Evolutionary conservation across 805 yeast genomes (phyloP), one percentile per base, ranked within the genome.

Genomic region (Monosporozyma servazzii): DNA sequence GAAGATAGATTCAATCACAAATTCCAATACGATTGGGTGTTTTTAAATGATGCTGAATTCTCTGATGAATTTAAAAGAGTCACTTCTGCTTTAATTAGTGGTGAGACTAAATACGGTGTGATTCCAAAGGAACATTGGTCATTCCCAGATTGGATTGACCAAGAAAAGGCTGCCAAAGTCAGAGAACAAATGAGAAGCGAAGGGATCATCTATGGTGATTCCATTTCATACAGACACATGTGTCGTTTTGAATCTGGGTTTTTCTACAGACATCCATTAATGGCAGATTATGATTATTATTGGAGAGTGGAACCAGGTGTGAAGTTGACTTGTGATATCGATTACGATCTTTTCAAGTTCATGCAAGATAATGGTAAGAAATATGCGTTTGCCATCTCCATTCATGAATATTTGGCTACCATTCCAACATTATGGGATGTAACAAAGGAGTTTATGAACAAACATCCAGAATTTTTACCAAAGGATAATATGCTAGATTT

Each of bases 301-400:
- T 89, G 96, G 96, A 81, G 96, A 71, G 95, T 89, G 51, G 96
- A 89, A 69, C 96, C 96, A 18, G 86, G 81, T 65, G 78, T 86
- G 65, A 78, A 79, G 67, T 78, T 88, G 60, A 83, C 74, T 70
- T 88, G 96, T 75, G 96, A 89, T 68, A 73, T 89, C 53, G 81
- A 83, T 62, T 84, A 82, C 68, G 95, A 86, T 67, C 73, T 84
- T 30, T 88, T 88, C 79, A 81, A 83, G 69, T 87, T 75, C 69
- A 86, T 88, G 95, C 74, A 77, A 58, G 91, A 86, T 56, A 83
- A 85, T 63, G 72, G 78, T 57, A 84, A 84, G 71, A 77, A 74
- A 57, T 88, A 88, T 62, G 86, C 86, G 4, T 88, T 84, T 71
- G 82, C 95, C 41, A 84, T 88, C 56, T 74, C 95, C 7, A 75